Conservation (phyloP, 2,329 filamentous ascomycete genomes). For the Pyricularia pennisetigena region DNA sequence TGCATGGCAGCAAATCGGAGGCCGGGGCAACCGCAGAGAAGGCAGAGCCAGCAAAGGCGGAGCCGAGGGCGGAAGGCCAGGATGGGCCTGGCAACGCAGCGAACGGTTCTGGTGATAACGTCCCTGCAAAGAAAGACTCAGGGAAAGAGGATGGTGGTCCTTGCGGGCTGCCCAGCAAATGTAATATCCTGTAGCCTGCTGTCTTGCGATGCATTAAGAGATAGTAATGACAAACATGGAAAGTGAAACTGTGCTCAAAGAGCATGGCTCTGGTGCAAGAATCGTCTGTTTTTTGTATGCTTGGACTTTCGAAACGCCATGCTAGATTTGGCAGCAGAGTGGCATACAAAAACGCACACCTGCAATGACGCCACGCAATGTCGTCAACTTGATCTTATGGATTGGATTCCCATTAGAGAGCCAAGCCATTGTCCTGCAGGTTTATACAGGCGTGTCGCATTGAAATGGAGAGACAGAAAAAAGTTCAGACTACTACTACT, state of each 20-base stretch:
- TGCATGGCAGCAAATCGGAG: constrained; percentile 48
- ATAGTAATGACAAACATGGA: not conserved
- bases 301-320: not conserved
- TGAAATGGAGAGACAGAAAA: not conserved
- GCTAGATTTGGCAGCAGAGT: not conserved
- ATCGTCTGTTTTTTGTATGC: not conserved
- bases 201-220: not conserved
- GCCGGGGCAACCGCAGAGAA: not conserved
- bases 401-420: too few species aligned
- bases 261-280: not conserved
- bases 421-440: not conserved
- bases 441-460: not conserved
- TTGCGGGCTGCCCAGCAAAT: constrained; percentile 12
- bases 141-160: constrained; percentile 10
- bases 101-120: not conserved
- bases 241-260: not conserved
- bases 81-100: not conserved
- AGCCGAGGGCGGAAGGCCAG: not conserved
- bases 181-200: constrained; percentile 7
- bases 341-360: not conserved
- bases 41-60: not conserved
- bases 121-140: constrained; percentile 3
- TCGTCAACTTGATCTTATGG: too few species aligned
- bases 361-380: not conserved
- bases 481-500: not conserved